Evolutionary conservation across 768 basidiomycete genomes (phyloP).

Genomic region (Mycena latifolia): DNA sequence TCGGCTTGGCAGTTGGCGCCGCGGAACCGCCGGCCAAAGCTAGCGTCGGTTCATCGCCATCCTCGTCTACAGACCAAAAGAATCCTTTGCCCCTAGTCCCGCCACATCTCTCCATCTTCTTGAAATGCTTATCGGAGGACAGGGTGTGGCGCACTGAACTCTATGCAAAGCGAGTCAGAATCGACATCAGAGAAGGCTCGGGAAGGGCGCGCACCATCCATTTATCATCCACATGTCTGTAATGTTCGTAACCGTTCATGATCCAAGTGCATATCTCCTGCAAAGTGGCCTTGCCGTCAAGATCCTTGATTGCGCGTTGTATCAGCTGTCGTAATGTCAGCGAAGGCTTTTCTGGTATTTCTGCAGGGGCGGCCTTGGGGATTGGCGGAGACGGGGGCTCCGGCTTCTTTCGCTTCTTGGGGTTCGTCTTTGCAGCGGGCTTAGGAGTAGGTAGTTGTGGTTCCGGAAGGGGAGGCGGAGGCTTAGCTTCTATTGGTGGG

Average conservation of each 20-base stretch:
- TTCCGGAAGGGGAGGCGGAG: conserved; percentile 55
- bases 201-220: conserved; percentile 85
- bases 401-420: conserved; percentile 83
- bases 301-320: conserved; percentile 86
- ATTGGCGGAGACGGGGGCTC: conserved; percentile 57
- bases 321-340: conserved; percentile 94
- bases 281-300: conserved; percentile 88
- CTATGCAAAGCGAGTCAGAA: conserved; percentile 52
- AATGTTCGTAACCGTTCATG: conserved; percentile 89
- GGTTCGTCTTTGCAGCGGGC: conserved; percentile 61
- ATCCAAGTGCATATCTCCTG: conserved; percentile 96
- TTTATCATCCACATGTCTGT: conserved; percentile 85
- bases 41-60: conserved; percentile 61
- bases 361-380: conserved; percentile 65
- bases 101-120: conserved; percentile 88
- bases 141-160: conserved; percentile 96
- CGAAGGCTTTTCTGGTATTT: conserved; percentile 90
- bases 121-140: conserved; percentile 92
- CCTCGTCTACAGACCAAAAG: conserved; percentile 93
- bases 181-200: conserved; percentile 24
- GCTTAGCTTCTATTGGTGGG: conserved; percentile 66
- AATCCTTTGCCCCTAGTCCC: conserved; percentile 93
- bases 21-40: conserved; percentile 46
- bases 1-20: conserved; percentile 28
- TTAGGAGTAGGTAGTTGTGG: conserved; percentile 75